A percentile compares a stretch with the other conserved stretches of the same genome.
Evolutionary conservation across 176 grass and related monocot genomes (phyloP).

Genomic region (Urochloa ruziziensis): DNA sequence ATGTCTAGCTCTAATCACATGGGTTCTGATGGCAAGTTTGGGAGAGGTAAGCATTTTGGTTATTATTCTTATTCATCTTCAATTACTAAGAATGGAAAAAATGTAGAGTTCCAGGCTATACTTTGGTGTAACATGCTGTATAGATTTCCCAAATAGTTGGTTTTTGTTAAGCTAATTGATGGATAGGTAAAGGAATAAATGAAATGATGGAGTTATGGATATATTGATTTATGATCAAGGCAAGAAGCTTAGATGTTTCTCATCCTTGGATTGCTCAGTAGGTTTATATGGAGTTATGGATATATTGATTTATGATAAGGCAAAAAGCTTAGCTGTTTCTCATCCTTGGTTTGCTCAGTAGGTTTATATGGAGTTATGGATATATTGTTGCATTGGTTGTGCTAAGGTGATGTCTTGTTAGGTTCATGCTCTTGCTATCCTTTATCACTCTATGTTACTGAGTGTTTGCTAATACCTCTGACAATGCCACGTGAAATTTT

Average conservation of each 20-base stretch:
- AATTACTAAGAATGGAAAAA: background rate
- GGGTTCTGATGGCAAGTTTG: conserved; percentile 51
- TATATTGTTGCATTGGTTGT: too few species aligned
- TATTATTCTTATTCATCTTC: conserved; percentile 6
- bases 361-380: too few species aligned
- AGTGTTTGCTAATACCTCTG: background rate
- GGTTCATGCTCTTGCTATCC: conserved; percentile 4
- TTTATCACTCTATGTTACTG: background rate
- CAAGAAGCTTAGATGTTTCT: background rate
- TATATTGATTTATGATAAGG: too few species aligned
- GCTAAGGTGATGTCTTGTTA: background rate
- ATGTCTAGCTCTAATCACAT: conserved; percentile 47
- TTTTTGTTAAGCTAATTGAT: conserved; percentile 1
- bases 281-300: too few species aligned
- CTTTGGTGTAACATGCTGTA: background rate
- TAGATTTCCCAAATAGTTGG: background rate
- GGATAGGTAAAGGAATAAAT: background rate
- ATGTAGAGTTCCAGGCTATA: background rate
- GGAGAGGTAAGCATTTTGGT: conserved; percentile 34
- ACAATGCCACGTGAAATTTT: background rate
- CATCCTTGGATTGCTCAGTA: background rate
- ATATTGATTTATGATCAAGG: background rate
- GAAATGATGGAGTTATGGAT: background rate
- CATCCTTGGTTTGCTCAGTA: too few species aligned
- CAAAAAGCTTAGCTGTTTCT: too few species aligned